These are phyloP conservation scores for Naematelia aurantialba DNA, from an alignment of 768 basidiomycete species.

Conservation along the genomic window DNA sequence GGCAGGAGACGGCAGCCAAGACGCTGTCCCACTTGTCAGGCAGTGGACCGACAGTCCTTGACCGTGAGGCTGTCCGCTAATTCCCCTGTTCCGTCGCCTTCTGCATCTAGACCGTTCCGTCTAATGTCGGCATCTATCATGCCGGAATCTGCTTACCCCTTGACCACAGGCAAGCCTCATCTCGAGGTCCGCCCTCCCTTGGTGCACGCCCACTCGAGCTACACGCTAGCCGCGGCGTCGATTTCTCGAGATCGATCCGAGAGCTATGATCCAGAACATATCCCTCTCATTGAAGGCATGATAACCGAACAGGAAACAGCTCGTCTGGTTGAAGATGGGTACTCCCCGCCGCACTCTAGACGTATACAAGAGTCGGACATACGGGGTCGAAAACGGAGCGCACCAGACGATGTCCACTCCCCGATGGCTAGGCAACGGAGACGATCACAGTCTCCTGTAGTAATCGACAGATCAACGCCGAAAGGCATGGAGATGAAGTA, in stretches of 20 bases:
- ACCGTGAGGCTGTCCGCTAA: background rate
- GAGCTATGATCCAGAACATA: background rate
- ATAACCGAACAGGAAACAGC: background rate
- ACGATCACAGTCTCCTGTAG: background rate
- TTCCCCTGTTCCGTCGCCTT: background rate
- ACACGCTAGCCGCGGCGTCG: background rate
- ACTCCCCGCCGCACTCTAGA: background rate
- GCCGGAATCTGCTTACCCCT: background rate
- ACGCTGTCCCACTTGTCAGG: background rate
- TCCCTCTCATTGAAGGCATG: background rate
- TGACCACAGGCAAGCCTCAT: background rate
- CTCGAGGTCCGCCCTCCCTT: background rate
- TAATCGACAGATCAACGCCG: slow-evolving; percentile 6
- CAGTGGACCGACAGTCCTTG: background rate
- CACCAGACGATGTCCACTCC: background rate
- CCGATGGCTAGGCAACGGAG: background rate
- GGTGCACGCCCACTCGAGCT: background rate
- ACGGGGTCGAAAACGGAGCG: background rate
- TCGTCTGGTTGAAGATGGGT: background rate
- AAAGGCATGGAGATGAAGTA: slow-evolving; percentile 12
- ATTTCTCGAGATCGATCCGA: background rate
- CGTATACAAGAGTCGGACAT: background rate
- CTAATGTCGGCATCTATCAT: no score
- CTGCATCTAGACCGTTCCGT: no score
- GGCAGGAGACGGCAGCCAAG: background rate